These are phyloP conservation scores for Acacia crassicarpa DNA, from an alignment of 306 rosid species.

Conservation along the genomic window DNA sequence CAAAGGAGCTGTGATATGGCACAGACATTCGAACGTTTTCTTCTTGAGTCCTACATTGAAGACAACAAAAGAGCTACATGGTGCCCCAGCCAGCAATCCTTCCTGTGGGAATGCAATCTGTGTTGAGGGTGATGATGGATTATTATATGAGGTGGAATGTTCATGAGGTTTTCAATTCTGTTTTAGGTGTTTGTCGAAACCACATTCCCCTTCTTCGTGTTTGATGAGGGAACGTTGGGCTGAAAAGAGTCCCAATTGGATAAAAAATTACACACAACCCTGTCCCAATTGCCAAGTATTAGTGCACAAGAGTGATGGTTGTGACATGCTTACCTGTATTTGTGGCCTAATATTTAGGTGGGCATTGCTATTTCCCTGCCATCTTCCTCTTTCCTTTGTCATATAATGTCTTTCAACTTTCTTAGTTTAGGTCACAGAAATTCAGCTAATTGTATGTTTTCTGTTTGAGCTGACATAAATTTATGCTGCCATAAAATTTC, in stretches of 20 bases:
- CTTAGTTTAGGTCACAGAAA: neutral
- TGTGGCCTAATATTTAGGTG: neutral
- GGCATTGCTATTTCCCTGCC: neutral
- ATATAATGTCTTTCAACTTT: neutral
- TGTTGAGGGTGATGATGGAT: constrained; percentile 74
- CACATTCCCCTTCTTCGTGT: constrained; percentile 97
- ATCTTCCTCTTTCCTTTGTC: neutral
- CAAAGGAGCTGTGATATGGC: too few species aligned
- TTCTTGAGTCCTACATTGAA: too few species aligned
- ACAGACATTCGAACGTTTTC: too few species aligned
- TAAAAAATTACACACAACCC: constrained; percentile 80
- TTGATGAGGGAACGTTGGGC: constrained; percentile 98
- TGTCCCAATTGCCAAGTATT: constrained; percentile 95
- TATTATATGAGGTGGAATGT: constrained; percentile 88
- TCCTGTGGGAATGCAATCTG: constrained; percentile 53
- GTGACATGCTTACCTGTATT: constrained; percentile 91
- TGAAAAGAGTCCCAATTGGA: constrained; percentile 98
- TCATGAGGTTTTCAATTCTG: constrained; percentile 93
- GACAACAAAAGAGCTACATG: too few species aligned
- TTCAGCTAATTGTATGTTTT: too few species aligned
- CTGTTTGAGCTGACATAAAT: neutral
- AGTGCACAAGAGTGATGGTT: constrained; percentile 92
- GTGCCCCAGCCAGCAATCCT: constrained; percentile 59
- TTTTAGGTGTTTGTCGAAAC: constrained; percentile 73
- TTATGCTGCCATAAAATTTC: neutral